Conservation (phyloP, 768 basidiomycete genomes). For the Podaxis pistillaris region DNA sequence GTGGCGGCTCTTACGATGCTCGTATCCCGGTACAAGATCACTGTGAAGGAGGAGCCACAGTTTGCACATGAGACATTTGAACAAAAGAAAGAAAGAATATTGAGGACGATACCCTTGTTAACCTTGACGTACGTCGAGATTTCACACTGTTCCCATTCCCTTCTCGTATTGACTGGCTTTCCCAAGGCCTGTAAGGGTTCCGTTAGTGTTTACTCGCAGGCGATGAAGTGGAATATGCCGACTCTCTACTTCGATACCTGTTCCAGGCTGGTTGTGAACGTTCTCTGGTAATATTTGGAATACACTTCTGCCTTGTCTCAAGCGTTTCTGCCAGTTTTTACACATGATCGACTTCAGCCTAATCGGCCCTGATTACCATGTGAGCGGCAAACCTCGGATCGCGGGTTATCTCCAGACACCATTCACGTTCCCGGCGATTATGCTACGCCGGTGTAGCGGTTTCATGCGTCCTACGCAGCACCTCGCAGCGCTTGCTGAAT, state of each 20-base stretch:
- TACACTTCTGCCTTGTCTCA: no score
- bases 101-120: conserved; percentile 28
- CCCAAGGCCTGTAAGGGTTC: not conserved
- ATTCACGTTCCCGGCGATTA: no score
- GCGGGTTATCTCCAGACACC: no score
- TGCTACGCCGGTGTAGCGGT: no score
- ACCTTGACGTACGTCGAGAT: conserved; percentile 28
- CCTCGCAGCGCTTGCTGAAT: no score
- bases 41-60: conserved; percentile 46
- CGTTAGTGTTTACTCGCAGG: not conserved
- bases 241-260: not conserved
- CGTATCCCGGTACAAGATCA: conserved; percentile 42
- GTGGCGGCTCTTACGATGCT: conserved; percentile 46
- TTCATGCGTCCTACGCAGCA: no score
- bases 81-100: conserved; percentile 37
- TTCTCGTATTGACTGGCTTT: not conserved
- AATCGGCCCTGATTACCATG: no score
- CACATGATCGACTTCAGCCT: no score
- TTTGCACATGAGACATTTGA: conserved; percentile 44
- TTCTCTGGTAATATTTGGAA: no score
- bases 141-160: not conserved
- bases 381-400: no score
- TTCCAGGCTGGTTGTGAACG: not conserved
- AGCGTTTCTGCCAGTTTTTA: no score
- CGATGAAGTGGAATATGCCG: not conserved